A percentile compares a stretch with the other conserved stretches of the same genome.
These are phyloP conservation scores for Straminergon stramineum DNA, from an alignment of 225 moss, liverwort and hornwort species.

Conservation along the genomic window DNA sequence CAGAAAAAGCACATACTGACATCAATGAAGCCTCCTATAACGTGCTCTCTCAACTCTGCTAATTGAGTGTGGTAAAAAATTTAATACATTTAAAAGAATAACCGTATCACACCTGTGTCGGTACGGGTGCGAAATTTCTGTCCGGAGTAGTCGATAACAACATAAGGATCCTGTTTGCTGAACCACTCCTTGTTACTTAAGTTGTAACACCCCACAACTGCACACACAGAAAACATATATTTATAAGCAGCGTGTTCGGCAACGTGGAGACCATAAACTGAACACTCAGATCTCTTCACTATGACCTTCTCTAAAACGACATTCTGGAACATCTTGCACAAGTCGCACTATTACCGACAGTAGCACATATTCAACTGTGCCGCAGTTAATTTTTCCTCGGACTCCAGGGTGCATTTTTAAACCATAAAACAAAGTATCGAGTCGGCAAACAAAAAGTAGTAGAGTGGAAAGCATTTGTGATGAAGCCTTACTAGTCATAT, in stretches of 20 bases:
- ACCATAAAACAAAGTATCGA: not conserved
- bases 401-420: not conserved
- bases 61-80: not conserved
- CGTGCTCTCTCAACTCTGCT: not conserved
- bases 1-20: not conserved
- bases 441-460: not conserved
- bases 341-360: not conserved
- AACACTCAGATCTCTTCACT: not conserved
- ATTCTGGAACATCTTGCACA: not conserved
- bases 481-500: constrained; percentile 16
- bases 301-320: not conserved
- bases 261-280: not conserved
- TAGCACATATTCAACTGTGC: not conserved
- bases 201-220: constrained; percentile 69
- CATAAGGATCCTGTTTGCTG: constrained; percentile 79
- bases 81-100: no score
- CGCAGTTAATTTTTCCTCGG: not conserved
- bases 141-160: constrained; percentile 55
- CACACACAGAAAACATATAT: not conserved
- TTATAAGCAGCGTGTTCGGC: not conserved
- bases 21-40: not conserved
- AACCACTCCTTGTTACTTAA: constrained; percentile 84
- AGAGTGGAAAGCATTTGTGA: not conserved
- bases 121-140: constrained; percentile 59
- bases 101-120: constrained; percentile 49